Conservation (phyloP, 139 green algal species). For the Yamagishiella unicocca region DNA sequence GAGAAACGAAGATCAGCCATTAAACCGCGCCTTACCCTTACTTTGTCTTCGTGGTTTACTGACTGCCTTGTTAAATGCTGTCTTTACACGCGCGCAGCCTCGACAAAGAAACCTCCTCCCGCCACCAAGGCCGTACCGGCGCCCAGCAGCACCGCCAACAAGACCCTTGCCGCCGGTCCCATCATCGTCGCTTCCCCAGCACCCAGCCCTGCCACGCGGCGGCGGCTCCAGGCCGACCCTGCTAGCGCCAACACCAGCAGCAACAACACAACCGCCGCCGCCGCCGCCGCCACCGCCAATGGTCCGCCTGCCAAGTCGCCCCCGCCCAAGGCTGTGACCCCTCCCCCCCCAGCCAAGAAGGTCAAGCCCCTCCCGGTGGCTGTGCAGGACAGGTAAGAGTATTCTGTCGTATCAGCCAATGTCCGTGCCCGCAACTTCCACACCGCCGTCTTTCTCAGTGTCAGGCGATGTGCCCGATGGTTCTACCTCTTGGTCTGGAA, state of each 20-base stretch:
- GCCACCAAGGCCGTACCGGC: not conserved
- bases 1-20: no score
- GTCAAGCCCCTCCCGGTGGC: no score
- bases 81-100: not conserved
- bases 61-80: not conserved
- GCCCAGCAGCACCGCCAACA: not conserved
- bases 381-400: no score
- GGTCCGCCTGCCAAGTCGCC: not conserved
- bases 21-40: no score
- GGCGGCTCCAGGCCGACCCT: no score
- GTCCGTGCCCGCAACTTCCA: not conserved
- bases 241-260: not conserved
- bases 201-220: no score
- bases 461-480: no score
- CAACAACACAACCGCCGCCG: not conserved
- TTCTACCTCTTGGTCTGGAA: no score
- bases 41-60: not conserved
- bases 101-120: not conserved
- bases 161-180: not conserved
- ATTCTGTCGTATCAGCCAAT: no score
- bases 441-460: not conserved
- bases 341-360: no score
- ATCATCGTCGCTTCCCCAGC: no score
- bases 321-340: not conserved
- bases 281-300: not conserved